These are phyloP conservation scores for Curvularia spicifera DNA, from an alignment of 2,329 filamentous ascomycete species.

Conservation along the genomic window DNA sequence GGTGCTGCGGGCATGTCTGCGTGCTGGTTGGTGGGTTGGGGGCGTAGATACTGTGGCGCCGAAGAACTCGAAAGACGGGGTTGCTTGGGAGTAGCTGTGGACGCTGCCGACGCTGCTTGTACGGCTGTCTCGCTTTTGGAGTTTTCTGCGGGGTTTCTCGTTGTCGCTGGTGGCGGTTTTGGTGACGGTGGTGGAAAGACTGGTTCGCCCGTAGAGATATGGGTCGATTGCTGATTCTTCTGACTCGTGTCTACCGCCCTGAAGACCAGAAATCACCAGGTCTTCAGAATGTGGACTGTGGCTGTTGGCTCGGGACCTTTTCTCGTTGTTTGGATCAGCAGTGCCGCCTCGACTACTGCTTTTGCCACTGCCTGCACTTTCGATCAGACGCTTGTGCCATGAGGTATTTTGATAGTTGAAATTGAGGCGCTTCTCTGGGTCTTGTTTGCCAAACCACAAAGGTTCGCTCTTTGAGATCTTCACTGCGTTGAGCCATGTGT, in stretches of 20 bases:
- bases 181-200: slow-evolving; percentile 16
- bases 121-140: slow-evolving; percentile 15
- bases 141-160: slow-evolving; percentile 7
- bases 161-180: slow-evolving; percentile 12
- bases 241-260: neutral
- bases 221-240: slow-evolving; percentile 24
- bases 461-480: slow-evolving; percentile 59
- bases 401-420: slow-evolving; percentile 54
- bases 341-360: slow-evolving; percentile 24
- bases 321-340: slow-evolving; percentile 12
- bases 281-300: slow-evolving; percentile 5
- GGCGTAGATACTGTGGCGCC: neutral
- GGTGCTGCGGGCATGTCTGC: neutral
- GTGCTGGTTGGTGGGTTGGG: neutral
- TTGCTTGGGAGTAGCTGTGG: slow-evolving; percentile 2
- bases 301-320: slow-evolving; percentile 4
- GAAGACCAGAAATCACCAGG: neutral
- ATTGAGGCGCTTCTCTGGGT: slow-evolving; percentile 55
- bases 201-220: neutral
- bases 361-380: slow-evolving; percentile 21
- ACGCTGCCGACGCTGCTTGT: slow-evolving; percentile 9
- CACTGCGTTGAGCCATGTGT: slow-evolving; percentile 57
- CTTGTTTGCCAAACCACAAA: slow-evolving; percentile 62
- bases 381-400: slow-evolving; percentile 34
- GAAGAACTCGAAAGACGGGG: slow-evolving; percentile 1